These are phyloP conservation scores for Clathrus columnatus DNA, from an alignment of 768 basidiomycete genomes.

Conservation along the genomic window DNA sequence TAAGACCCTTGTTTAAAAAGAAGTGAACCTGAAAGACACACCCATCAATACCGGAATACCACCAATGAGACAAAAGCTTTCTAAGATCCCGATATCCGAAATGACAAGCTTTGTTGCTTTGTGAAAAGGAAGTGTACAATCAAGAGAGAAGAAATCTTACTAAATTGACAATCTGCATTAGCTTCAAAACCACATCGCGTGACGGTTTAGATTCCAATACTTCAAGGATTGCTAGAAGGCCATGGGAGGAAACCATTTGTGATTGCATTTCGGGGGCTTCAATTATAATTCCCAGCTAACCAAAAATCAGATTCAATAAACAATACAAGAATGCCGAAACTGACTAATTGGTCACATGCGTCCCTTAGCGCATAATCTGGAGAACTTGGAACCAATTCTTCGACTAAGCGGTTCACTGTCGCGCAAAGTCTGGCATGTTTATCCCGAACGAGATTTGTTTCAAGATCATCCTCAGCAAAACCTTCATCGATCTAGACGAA, in stretches of 20 bases:
- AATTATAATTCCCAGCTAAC: conserved; percentile 62
- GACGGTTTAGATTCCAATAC: conserved; percentile 83
- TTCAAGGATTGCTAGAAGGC: conserved; percentile 90
- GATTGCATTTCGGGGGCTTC: conserved; percentile 79
- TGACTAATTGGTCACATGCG: conserved; percentile 80
- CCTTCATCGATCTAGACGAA: conserved; percentile 78
- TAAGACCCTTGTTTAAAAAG: not conserved
- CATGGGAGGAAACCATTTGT: conserved; percentile 87
- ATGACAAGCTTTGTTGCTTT: conserved; percentile 32
- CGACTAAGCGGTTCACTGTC: conserved; percentile 76
- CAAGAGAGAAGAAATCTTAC: conserved; percentile 34
- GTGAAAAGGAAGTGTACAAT: not conserved
- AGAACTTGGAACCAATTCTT: conserved; percentile 73
- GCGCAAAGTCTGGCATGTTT: conserved; percentile 84
- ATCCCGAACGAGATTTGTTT: conserved; percentile 87
- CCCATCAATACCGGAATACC: conserved; percentile 96
- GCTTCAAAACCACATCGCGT: conserved; percentile 74
- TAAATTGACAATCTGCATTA: conserved; percentile 84
- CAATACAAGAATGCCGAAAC: conserved; percentile 17
- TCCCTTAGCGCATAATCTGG: conserved; percentile 77
- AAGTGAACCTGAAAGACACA: conserved; percentile 23
- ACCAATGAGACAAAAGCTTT: conserved; percentile 91
- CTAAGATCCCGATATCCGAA: conserved; percentile 74
- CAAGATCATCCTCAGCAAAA: conserved; percentile 84
- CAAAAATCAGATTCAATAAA: conserved; percentile 1